phyloP scores from a whole-genome alignment of 192 early-diverging fungal species.

The Backusella westeae region DNA sequence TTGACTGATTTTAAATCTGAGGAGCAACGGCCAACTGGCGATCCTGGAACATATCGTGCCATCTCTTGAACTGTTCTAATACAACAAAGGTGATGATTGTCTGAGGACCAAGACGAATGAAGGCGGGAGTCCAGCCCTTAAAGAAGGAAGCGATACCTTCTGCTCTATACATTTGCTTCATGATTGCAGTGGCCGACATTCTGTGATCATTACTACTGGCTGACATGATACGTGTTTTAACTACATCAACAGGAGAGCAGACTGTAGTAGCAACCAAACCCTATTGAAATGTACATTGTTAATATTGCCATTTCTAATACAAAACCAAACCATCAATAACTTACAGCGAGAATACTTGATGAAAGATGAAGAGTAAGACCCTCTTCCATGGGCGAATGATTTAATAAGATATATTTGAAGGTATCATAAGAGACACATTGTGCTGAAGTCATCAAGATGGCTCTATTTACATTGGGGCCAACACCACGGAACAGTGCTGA shows the following conservation, averaged over 20 bases:
- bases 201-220: slow-evolving; percentile 26
- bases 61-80: slow-evolving; percentile 65
- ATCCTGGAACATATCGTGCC: slow-evolving; percentile 10
- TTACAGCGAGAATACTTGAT: slow-evolving; percentile 67
- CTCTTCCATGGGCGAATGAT: slow-evolving; percentile 57
- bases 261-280: slow-evolving; percentile 73
- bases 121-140: slow-evolving; percentile 84
- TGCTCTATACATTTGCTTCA: slow-evolving; percentile 33
- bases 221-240: slow-evolving; percentile 85
- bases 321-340: slow-evolving; percentile 16
- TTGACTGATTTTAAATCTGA: slow-evolving; percentile 1
- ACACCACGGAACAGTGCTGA: slow-evolving; percentile 83
- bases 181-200: slow-evolving; percentile 43
- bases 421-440: slow-evolving; percentile 75
- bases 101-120: slow-evolving; percentile 77
- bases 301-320: neutral
- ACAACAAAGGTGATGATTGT: slow-evolving; percentile 81
- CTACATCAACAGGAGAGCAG: slow-evolving; percentile 74
- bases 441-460: slow-evolving; percentile 78
- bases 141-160: slow-evolving; percentile 72
- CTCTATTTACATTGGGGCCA: slow-evolving; percentile 84
- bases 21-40: neutral
- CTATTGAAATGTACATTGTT: slow-evolving; percentile 19
- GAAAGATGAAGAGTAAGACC: slow-evolving; percentile 64
- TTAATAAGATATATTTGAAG: slow-evolving; percentile 66